Evolutionary conservation across 2,329 filamentous ascomycete genomes (phyloP).

Genomic region (Colletotrichum zoysiae): DNA sequence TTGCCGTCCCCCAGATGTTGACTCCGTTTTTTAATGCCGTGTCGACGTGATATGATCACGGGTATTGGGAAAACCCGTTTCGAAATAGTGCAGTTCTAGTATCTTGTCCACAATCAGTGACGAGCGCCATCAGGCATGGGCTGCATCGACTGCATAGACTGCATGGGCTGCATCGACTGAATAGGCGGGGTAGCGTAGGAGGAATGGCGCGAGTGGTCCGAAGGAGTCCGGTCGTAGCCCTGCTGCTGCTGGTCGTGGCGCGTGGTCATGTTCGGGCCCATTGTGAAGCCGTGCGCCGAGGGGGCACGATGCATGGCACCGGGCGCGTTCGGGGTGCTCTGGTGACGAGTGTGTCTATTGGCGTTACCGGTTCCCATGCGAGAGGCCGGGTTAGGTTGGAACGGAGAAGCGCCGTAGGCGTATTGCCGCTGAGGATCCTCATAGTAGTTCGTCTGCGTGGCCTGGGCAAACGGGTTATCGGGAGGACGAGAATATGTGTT

Average conservation of each 20-base stretch:
- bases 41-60: slow-evolving; percentile 33
- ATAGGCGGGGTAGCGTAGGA: slow-evolving; percentile 29
- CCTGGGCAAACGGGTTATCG: slow-evolving; percentile 34
- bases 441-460: slow-evolving; percentile 43
- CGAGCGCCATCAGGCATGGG: slow-evolving; percentile 32
- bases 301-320: slow-evolving; percentile 40
- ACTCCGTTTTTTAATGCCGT: slow-evolving; percentile 36
- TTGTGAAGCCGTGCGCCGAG: slow-evolving; percentile 39
- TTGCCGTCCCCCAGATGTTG: slow-evolving; percentile 38
- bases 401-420: slow-evolving; percentile 31
- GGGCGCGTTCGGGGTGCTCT: slow-evolving; percentile 47
- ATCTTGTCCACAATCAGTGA: slow-evolving; percentile 35
- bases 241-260: slow-evolving; percentile 31
- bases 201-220: slow-evolving; percentile 32
- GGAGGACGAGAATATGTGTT: slow-evolving; percentile 41
- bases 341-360: slow-evolving; percentile 48
- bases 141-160: slow-evolving; percentile 23
- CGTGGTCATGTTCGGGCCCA: slow-evolving; percentile 33
- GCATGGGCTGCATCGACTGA: slow-evolving; percentile 36
- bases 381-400: slow-evolving; percentile 29
- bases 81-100: slow-evolving; percentile 32
- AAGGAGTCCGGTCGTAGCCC: slow-evolving; percentile 36
- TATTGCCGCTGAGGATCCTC: slow-evolving; percentile 44
- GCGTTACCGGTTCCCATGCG: slow-evolving; percentile 25
- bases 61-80: slow-evolving; percentile 37